Evolutionary conservation across 805 yeast genomes (phyloP), one percentile per base, ranked within the genome.

Genomic region (Candida argentea): DNA sequence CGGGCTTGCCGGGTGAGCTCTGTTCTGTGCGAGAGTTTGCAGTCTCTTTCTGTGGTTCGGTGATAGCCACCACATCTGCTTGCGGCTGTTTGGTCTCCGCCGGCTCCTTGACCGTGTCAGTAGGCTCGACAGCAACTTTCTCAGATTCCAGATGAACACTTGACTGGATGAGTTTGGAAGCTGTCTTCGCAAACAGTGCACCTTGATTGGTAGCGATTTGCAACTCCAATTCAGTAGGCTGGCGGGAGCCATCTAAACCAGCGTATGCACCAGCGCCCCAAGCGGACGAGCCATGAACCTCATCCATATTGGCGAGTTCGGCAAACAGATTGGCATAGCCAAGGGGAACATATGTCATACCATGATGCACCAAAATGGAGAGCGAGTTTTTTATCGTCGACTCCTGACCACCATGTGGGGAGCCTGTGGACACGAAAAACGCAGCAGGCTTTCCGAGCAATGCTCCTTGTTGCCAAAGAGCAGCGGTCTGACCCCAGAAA

Each of bases 231-330:
- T 59, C 66, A 24, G 75, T 43, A 19, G 85, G 79, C 42, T 62
- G 59, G 61, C 93, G 73, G 5, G 81, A 69, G 28, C 93, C 94
- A 47, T 79, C 89, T 28, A 67, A 62, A 27, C 74, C 82, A 17
- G 94, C 86, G 44, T 67, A 62, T 21, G 82, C 59, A 41, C 94
- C 94, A 19, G 94, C 80, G 51, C 94, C 94, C 85, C 86, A 84
- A 25, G 94, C 72, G 14, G 86, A 70, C 31, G 81, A 82, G 39
- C 94, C 94, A 49, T 79, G 93, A 27, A 73, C 65, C 57, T 80
- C 85, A 3, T 65, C 70, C 24, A 76, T 44, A 54, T 64, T 65
- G 24, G 80, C 55, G 38, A 76, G 44, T 40, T 66, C 65, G 7
- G 67, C 65, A 53, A 76, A 76, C 4, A 68, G 60, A 36, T 61